A percentile compares a stretch with the other conserved stretches of the same genome.
phyloP scores from a whole-genome alignment of 164 flowering plant genomes.

The Euptelea pleiosperma region DNA sequence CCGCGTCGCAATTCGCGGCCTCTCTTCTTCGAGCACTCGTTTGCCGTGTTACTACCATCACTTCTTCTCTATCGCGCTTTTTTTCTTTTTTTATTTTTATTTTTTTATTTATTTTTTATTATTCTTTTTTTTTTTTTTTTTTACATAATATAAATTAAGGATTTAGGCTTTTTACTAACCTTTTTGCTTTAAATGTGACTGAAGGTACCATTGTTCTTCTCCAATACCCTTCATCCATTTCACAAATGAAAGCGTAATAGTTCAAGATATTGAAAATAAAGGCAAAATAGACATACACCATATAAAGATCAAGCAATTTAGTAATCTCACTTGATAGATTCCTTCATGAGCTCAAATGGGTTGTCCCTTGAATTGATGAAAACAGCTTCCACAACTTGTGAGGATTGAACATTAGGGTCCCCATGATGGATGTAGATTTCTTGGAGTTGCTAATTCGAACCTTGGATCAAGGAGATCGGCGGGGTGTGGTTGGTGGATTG shows the following conservation, averaged over 20 bases:
- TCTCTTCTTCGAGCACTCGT: no score
- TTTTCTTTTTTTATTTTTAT: no score
- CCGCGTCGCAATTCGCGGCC: no score
- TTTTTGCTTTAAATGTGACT: constrained; percentile 48
- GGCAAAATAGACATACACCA: neutral
- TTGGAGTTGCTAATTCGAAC: no score
- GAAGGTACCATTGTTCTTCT: constrained; percentile 58
- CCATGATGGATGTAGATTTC: no score
- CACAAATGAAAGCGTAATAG: neutral
- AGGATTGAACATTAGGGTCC: constrained; percentile 51
- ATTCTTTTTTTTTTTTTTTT: no score
- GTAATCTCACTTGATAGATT: constrained; percentile 55
- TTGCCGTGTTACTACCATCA: no score
- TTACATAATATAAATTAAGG: neutral
- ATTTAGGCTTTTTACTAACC: constrained; percentile 27
- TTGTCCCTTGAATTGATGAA: constrained; percentile 59
- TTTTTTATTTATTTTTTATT: no score
- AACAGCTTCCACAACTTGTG: constrained; percentile 40
- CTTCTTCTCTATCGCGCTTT: no score
- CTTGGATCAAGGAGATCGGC: no score
- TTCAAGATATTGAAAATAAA: neutral
- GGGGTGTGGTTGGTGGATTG: no score
- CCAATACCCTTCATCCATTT: constrained; percentile 45
- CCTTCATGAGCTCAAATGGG: constrained; percentile 59
- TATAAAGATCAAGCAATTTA: neutral